Evolutionary conservation across 257 asterid genomes (phyloP).

Genomic region (Solanum rostratum): DNA sequence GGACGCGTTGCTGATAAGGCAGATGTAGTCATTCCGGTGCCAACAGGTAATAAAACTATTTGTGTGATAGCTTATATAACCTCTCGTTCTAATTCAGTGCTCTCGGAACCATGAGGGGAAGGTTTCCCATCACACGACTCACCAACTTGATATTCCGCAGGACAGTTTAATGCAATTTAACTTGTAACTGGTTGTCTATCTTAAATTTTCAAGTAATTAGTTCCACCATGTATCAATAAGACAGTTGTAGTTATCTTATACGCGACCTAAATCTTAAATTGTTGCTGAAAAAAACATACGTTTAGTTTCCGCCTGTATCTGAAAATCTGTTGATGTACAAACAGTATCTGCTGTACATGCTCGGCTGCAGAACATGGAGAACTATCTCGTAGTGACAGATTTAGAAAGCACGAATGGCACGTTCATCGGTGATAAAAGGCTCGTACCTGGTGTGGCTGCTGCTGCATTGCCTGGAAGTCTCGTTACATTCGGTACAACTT

Average conservation of each 20-base stretch:
- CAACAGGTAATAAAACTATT: constrained; percentile 46
- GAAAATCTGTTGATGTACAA: neutral
- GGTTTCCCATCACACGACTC: neutral
- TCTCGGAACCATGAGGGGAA: neutral
- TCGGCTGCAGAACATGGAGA: constrained; percentile 54
- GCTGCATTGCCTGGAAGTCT: constrained; percentile 67
- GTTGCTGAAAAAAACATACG: neutral
- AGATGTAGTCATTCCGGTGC: constrained; percentile 67
- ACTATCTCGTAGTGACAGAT: constrained; percentile 61
- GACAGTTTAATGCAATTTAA: neutral
- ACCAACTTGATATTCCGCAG: neutral
- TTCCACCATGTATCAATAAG: neutral
- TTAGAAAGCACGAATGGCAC: constrained; percentile 94
- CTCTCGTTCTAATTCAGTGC: neutral
- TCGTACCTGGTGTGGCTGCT: constrained; percentile 58
- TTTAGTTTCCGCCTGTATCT: neutral
- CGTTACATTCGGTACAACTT: constrained; percentile 55
- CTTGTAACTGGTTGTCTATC: neutral
- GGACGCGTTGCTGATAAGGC: constrained; percentile 71
- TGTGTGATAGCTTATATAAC: neutral
- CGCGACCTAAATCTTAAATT: too few species aligned
- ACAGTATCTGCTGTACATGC: constrained; percentile 79
- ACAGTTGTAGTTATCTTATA: neutral
- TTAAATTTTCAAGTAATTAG: neutral
- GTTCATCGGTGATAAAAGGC: constrained; percentile 57